Conservation (phyloP, 169 alveolate genomes). For the Plasmodium ovale region DNA sequence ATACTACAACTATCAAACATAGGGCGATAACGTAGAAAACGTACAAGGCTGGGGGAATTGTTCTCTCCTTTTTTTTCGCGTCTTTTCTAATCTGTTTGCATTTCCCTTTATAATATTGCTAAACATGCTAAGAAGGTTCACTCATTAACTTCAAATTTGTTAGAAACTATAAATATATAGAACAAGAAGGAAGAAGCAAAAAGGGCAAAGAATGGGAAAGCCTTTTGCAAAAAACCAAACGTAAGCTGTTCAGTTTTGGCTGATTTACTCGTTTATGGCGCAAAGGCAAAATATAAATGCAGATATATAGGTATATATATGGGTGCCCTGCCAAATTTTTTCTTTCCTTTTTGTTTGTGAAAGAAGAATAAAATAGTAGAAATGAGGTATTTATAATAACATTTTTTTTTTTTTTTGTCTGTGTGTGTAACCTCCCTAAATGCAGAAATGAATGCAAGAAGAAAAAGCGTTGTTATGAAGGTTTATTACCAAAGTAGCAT, state of each 20-base stretch:
- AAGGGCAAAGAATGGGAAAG: neutral
- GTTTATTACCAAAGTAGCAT: neutral
- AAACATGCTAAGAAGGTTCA: constrained; percentile 6
- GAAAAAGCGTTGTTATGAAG: constrained; percentile 3
- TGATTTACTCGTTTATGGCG: no score
- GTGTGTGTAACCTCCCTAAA: constrained; percentile 3
- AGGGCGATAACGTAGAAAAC: neutral
- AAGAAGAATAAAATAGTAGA: no score
- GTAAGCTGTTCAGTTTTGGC: no score
- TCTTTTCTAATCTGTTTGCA: neutral
- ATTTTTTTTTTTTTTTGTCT: constrained; percentile 10
- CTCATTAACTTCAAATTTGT: neutral
- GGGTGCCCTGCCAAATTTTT: no score
- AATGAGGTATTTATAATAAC: no score
- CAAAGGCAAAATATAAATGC: no score
- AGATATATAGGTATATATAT: no score
- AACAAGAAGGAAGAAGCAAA: constrained; percentile 5
- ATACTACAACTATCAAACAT: constrained; percentile 45
- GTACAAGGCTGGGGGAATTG: neutral
- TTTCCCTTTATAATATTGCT: neutral
- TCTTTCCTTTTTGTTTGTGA: no score
- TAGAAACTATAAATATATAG: neutral
- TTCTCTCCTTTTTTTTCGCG: neutral
- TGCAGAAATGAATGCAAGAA: constrained; percentile 21
- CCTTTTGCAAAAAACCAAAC: neutral